phyloP scores from a whole-genome alignment of 1,284 basidiomycete species.

The Schizophyllum amplum region DNA sequence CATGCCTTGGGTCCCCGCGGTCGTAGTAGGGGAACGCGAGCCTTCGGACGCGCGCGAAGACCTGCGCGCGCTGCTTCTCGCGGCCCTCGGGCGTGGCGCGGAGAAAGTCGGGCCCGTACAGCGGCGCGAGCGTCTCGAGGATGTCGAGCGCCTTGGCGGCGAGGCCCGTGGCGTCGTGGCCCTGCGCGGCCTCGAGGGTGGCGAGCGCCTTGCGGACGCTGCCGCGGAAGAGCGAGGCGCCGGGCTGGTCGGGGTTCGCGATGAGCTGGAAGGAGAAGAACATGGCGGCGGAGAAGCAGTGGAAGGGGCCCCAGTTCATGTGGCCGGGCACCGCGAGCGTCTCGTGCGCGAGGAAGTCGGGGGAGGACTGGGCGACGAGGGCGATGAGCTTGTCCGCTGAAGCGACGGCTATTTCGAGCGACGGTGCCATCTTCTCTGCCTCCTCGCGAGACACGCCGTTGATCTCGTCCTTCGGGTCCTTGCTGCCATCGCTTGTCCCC shows the following conservation, averaged over 20 bases:
- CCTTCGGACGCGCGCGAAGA: constrained; percentile 58
- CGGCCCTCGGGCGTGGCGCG: constrained; percentile 37
- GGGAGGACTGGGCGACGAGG: constrained; percentile 59
- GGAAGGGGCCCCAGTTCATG: constrained; percentile 75
- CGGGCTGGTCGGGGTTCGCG: constrained; percentile 67
- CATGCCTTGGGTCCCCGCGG: constrained; percentile 43
- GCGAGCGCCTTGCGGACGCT: constrained; percentile 62
- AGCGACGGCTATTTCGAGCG: constrained; percentile 61
- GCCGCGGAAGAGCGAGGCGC: constrained; percentile 60
- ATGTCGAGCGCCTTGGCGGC: constrained; percentile 69
- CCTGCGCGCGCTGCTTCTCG: constrained; percentile 49
- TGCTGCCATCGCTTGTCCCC: constrained; percentile 19
- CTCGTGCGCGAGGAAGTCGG: constrained; percentile 46
- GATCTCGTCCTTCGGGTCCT: constrained; percentile 15
- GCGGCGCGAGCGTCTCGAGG: constrained; percentile 55
- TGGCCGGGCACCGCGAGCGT: constrained; percentile 65
- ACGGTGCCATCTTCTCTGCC: constrained; percentile 42
- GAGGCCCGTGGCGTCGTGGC: constrained; percentile 46
- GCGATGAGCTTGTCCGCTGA: constrained; percentile 70
- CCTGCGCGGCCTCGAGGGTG: constrained; percentile 42
- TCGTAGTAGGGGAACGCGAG: constrained; percentile 76
- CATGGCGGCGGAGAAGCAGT: constrained; percentile 78
- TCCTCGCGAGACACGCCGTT: constrained; percentile 26
- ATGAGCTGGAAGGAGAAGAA: constrained; percentile 81
- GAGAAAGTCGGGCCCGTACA: constrained; percentile 57